phyloP scores from a whole-genome alignment of 2,329 filamentous ascomycete genomes.

The Aphanocladium album region DNA sequence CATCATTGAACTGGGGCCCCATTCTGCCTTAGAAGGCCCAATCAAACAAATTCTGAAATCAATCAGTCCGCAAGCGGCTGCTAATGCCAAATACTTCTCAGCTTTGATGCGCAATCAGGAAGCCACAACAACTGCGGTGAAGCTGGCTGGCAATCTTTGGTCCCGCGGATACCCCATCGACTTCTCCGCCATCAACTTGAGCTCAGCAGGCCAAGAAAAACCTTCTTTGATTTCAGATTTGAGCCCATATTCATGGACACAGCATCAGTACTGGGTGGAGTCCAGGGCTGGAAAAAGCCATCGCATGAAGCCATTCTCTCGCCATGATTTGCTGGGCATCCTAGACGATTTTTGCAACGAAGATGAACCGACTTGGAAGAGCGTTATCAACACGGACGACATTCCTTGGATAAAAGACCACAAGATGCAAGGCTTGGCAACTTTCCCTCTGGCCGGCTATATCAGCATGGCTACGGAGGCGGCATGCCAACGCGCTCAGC shows the following conservation, averaged over 20 bases:
- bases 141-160: conserved; percentile 41
- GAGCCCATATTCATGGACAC: conserved; percentile 44
- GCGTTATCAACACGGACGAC: conserved; percentile 41
- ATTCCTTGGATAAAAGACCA: conserved; percentile 56
- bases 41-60: conserved; percentile 46
- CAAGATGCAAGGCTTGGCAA: conserved; percentile 49
- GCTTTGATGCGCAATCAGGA: conserved; percentile 48
- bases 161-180: conserved; percentile 39
- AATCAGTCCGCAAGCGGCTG: conserved; percentile 34
- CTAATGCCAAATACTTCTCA: conserved; percentile 38
- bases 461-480: conserved; percentile 48
- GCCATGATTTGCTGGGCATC: conserved; percentile 44
- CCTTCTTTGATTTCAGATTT: conserved; percentile 36
- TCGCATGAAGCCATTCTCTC: conserved; percentile 33
- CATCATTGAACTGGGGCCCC: conserved; percentile 46
- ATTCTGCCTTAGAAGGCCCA: conserved; percentile 44
- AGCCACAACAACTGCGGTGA: conserved; percentile 39
- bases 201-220: conserved; percentile 9
- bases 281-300: conserved; percentile 38
- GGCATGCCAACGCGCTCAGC: conserved; percentile 29
- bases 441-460: conserved; percentile 52
- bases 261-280: conserved; percentile 44
- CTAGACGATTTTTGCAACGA: conserved; percentile 40
- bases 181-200: conserved; percentile 42
- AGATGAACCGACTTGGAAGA: conserved; percentile 44